Base-by-base conservation (phyloP, 2,329 filamentous ascomycete species). In the Curvularia hawaiiensis region DNA sequence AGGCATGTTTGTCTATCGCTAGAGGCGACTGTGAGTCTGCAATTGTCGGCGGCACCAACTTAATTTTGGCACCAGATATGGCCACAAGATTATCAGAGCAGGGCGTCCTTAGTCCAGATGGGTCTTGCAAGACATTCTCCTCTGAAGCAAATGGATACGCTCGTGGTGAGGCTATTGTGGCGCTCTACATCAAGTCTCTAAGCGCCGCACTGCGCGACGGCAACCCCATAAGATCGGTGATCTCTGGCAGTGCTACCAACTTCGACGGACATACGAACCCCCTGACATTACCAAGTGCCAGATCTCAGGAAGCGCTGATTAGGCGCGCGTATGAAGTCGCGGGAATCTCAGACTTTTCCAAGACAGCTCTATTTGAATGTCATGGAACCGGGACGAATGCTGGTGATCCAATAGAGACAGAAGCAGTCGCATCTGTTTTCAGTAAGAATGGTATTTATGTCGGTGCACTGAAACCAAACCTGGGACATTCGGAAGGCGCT, bases 311-410 rank as follows among this genome's bases (percentile, higher is more conserved):
- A n/a, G 22, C 43, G 11, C 5, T 47, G 14, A 59, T 52, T 0
- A 18, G 56, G 3, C 9, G 18, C 24, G 51, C 45, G 9, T 46
- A 51, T 18, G n/a, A 38, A 4, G 30, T 26, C 1, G 28, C 54
- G 7, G 54, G 54, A 0, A 51, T 56, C 7, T 39, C 51, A 12
- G n/a, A 47, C 24, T 4, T 52, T 45, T 20, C 56, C 47, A 10
- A 58, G 31, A 62, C 59, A 9, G 50, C 33, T 3, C 73, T 72
- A 24, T 63, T 78, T 4, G 77, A 79, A 58, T 71, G 69, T 2
- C 78, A 79, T 54, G 65, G 63, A 4, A 68, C 68, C 4, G 85
- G 85, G 2, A 87, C 85, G 0, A 78, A 80, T 40, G 83, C 80
- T 2, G 84, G 85, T 3, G 68, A 72, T 43, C 63, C 65, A 0